Evolutionary conservation across 1,139 yeast genomes (phyloP).

Genomic region (Blastobotrys capitulatus): DNA sequence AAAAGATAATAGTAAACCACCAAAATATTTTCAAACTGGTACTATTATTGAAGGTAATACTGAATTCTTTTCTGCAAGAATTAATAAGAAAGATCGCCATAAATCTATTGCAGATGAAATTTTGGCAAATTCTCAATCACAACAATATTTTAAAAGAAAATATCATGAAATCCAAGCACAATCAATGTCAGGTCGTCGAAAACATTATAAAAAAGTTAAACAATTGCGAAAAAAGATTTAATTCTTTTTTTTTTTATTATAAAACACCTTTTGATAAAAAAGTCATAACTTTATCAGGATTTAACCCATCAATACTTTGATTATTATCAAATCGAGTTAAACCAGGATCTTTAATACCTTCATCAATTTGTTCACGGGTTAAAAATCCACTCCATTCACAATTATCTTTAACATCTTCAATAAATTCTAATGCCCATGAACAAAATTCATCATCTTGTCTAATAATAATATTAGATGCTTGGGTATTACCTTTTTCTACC

Average conservation of each 20-base stretch:
- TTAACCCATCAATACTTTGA: slow-evolving; percentile 22
- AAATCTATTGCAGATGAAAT: slow-evolving; percentile 76
- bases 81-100: slow-evolving; percentile 68
- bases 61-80: slow-evolving; percentile 69
- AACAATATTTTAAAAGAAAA: slow-evolving; percentile 77
- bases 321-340: slow-evolving; percentile 11
- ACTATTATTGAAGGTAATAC: slow-evolving; percentile 78
- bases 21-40: slow-evolving; percentile 83
- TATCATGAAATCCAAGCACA: slow-evolving; percentile 70
- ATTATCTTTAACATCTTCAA: slow-evolving; percentile 50
- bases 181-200: slow-evolving; percentile 72
- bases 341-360: slow-evolving; percentile 34
- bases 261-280: slow-evolving; percentile 25
- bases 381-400: slow-evolving; percentile 54
- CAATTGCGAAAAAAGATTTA: slow-evolving; percentile 49
- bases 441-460: slow-evolving; percentile 36
- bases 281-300: slow-evolving; percentile 26
- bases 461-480: slow-evolving; percentile 30
- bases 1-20: slow-evolving; percentile 75
- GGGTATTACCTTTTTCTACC: slow-evolving; percentile 56
- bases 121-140: slow-evolving; percentile 63
- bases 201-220: slow-evolving; percentile 59
- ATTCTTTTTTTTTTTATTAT: too few relatives aligned
- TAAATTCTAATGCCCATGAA: slow-evolving; percentile 54
- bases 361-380: slow-evolving; percentile 47